Conservation (phyloP, 2,329 filamentous ascomycete genomes). For the Dactylellina cionopaga region DNA sequence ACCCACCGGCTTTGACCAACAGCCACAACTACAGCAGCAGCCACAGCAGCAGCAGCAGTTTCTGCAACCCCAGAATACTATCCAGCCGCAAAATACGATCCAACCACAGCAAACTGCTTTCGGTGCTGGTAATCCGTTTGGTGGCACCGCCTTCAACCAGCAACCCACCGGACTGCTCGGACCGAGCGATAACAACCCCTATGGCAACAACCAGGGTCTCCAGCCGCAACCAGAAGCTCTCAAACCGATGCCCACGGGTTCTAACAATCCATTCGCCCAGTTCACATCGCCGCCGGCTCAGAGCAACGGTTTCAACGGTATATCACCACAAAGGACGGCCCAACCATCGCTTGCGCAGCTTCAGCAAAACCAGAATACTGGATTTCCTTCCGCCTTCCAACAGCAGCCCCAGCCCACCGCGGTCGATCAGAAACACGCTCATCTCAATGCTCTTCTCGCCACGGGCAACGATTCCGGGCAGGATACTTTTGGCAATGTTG, state of each 20-base stretch:
- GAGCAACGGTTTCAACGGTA: conserved; percentile 68
- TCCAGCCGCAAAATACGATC: conserved; percentile 43
- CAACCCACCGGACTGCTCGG: conserved; percentile 72
- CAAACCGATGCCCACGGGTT: conserved; percentile 87
- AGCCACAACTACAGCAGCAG: conserved; percentile 61
- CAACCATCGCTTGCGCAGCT: conserved; percentile 73
- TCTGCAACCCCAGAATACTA: conserved; percentile 45
- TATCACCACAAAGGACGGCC: conserved; percentile 65
- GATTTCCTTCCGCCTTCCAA: conserved; percentile 39
- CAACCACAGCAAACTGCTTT: conserved; percentile 65
- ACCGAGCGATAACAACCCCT: conserved; percentile 92
- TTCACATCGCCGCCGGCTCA: conserved; percentile 65
- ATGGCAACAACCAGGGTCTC: conserved; percentile 72
- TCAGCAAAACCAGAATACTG: conserved; percentile 55
- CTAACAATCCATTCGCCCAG: conserved; percentile 92
- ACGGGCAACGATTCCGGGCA: conserved; percentile 79
- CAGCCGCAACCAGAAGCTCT: conserved; percentile 68
- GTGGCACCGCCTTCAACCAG: conserved; percentile 48
- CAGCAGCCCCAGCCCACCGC: conserved; percentile 43
- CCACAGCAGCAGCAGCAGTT: conserved; percentile 58
- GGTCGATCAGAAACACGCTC: conserved; percentile 67
- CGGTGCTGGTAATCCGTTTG: conserved; percentile 64
- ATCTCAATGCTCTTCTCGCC: conserved; percentile 85
- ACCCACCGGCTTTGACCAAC: conserved; percentile 63
- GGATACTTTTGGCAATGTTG: conserved; percentile 98